Conservation (phyloP, 2,329 filamentous ascomycete genomes). For the Colletotrichum siamense region DNA sequence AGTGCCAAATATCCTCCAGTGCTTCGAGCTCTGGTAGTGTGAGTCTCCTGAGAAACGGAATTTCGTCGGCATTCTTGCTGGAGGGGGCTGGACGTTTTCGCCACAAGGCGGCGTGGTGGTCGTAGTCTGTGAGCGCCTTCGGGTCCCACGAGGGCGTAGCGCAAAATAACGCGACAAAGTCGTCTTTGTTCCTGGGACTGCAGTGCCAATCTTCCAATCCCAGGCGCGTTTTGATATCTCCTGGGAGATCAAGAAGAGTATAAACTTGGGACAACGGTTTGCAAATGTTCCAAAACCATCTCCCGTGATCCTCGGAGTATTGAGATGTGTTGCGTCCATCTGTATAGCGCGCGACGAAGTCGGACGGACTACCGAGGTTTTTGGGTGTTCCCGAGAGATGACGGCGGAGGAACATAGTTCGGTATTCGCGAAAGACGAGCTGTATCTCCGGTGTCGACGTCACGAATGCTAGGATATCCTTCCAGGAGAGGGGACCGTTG, state of each 20-base stretch:
- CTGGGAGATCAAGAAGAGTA: neutral
- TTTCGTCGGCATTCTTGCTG: neutral
- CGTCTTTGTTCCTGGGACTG: neutral
- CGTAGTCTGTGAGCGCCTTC: neutral
- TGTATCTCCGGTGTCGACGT: neutral
- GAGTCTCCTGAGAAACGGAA: neutral
- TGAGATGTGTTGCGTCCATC: neutral
- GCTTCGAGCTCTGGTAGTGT: neutral
- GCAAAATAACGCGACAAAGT: neutral
- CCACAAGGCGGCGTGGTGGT: neutral
- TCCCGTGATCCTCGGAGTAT: neutral
- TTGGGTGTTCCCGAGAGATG: neutral
- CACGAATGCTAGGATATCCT: neutral
- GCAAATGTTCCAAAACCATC: neutral
- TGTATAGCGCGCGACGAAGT: neutral
- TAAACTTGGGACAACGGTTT: neutral
- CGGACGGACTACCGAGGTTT: neutral
- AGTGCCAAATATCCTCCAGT: neutral
- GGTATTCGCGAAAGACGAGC: neutral
- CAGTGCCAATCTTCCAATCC: neutral
- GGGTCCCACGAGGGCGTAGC: neutral
- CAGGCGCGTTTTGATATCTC: neutral
- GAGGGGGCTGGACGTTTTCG: rapidly evolving
- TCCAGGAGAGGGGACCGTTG: neutral
- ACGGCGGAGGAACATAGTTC: neutral